A percentile compares a stretch with the other conserved stretches of the same genome.
Evolutionary conservation across 2,329 filamentous ascomycete species (phyloP).

Genomic region (Dactylellina cionopaga): DNA sequence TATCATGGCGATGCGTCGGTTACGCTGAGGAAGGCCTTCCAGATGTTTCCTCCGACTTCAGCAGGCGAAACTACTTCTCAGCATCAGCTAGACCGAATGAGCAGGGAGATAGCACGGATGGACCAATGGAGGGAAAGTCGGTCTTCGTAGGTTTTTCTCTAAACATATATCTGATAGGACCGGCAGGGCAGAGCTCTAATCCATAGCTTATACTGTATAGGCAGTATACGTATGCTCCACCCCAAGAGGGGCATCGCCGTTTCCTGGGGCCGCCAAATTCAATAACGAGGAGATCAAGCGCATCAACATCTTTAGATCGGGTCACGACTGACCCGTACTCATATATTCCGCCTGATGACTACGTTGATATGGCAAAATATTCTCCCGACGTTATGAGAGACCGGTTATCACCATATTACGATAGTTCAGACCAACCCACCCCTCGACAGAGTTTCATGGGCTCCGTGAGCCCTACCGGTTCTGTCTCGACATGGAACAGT

Average conservation of each 20-base stretch:
- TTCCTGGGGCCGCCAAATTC: not conserved
- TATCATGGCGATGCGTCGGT: conserved; percentile 8
- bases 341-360: not conserved
- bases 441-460: not conserved
- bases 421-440: not conserved
- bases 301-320: not conserved
- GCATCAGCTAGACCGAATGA: not conserved
- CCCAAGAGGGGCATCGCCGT: not conserved
- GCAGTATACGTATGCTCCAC: not conserved
- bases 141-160: not conserved
- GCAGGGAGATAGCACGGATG: not conserved
- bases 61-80: not conserved
- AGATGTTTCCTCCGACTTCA: conserved; percentile 7
- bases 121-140: conserved; percentile 14
- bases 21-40: conserved; percentile 12
- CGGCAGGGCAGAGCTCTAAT: too few relatives aligned
- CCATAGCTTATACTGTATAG: too few relatives aligned
- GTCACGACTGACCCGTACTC: not conserved
- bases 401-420: not conserved
- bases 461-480: not conserved
- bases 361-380: conserved; percentile 4
- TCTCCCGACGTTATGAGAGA: conserved; percentile 11
- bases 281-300: not conserved
- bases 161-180: not conserved
- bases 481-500: conserved; percentile 1